Conservation (phyloP, 805 yeast genomes). For the Metschnikowia kofuensis region DNA sequence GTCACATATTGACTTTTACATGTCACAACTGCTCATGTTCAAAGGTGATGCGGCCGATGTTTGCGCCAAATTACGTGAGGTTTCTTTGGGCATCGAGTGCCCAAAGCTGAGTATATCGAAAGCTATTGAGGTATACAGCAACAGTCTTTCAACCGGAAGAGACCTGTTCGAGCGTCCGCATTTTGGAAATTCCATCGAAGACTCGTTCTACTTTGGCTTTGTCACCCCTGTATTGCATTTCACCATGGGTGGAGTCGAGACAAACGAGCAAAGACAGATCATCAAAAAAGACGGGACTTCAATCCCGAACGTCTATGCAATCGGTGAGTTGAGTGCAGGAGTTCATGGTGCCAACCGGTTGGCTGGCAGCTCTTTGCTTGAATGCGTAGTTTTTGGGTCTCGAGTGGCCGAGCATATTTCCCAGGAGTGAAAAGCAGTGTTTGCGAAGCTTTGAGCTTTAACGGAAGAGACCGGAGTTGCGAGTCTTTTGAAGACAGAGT, state of each 20-base stretch:
- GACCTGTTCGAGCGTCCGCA: conserved; percentile 37
- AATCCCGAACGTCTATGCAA: conserved; percentile 52
- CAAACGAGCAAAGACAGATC: conserved; percentile 20
- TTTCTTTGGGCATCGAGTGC: background rate
- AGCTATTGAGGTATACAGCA: background rate
- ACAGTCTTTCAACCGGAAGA: conserved; percentile 9
- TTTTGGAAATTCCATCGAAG: conserved; percentile 23
- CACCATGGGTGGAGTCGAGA: conserved; percentile 28
- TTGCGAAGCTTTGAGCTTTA: too few relatives aligned
- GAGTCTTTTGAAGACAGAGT: too few relatives aligned
- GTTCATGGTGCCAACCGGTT: conserved; percentile 63
- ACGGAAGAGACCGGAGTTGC: too few relatives aligned
- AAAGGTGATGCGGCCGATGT: conserved; percentile 24
- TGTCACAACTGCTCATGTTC: conserved; percentile 24
- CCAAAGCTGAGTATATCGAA: background rate
- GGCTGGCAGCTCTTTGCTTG: conserved; percentile 56
- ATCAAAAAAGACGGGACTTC: conserved; percentile 23
- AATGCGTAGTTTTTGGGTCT: conserved; percentile 60
- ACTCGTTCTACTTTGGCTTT: conserved; percentile 44
- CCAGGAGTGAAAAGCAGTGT: too few relatives aligned
- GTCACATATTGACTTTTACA: conserved; percentile 52
- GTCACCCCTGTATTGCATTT: conserved; percentile 50
- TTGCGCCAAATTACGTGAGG: conserved; percentile 7
- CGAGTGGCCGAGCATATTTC: conserved; percentile 38
- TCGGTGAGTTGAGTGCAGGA: conserved; percentile 69